These are phyloP conservation scores for Bassia scoparia DNA, from an alignment of 148 eudicot species.

Conservation along the genomic window DNA sequence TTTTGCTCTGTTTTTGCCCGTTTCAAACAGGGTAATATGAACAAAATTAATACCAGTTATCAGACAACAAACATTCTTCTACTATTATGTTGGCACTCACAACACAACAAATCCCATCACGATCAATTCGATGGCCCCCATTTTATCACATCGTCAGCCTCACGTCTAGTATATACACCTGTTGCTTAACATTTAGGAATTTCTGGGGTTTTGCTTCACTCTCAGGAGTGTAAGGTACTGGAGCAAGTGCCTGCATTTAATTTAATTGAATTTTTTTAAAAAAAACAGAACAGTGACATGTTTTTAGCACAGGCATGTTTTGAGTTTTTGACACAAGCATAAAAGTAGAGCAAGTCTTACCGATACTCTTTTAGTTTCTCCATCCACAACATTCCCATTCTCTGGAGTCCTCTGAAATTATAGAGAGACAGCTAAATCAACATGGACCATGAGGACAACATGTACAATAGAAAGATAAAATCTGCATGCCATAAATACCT, in stretches of 20 bases:
- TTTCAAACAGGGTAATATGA: too few species aligned
- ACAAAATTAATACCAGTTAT: too few species aligned
- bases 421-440: slow-evolving; percentile 1
- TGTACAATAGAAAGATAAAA: neutral
- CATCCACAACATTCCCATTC: slow-evolving; percentile 37
- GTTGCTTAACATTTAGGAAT: slow-evolving; percentile 86
- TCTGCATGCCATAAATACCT: slow-evolving; percentile 27
- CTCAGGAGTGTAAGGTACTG: slow-evolving; percentile 44
- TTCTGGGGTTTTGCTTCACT: slow-evolving; percentile 63
- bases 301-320: neutral
- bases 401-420: slow-evolving; percentile 48
- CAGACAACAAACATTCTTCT: too few species aligned
- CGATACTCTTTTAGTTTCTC: slow-evolving; percentile 30
- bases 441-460: slow-evolving; percentile 3
- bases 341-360: slow-evolving; percentile 29
- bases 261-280: slow-evolving; percentile 4
- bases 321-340: neutral
- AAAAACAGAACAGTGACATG: slow-evolving; percentile 11
- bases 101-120: too few species aligned
- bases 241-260: slow-evolving; percentile 45
- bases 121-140: too few species aligned
- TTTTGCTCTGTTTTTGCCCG: too few species aligned
- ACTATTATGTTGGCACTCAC: too few species aligned
- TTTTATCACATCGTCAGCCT: too few species aligned
- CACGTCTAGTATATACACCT: slow-evolving; percentile 53